Conservation (phyloP, 768 basidiomycete species). For the Pisolithus microcarpus region DNA sequence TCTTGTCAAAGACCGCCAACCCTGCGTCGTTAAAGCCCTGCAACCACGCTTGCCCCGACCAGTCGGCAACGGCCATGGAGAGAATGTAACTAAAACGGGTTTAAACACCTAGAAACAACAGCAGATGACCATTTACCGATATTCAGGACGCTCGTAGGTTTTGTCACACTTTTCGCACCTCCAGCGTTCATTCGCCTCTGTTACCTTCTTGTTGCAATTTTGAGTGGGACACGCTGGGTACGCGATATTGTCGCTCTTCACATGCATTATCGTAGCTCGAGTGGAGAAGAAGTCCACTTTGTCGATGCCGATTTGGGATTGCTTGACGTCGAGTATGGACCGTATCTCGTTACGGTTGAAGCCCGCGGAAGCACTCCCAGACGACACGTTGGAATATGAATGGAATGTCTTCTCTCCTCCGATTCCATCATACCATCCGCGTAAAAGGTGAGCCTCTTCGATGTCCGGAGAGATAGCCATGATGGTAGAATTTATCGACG, state of each 20-base stretch:
- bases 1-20: constrained; percentile 61
- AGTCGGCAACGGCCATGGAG: constrained; percentile 82
- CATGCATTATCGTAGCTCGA: constrained; percentile 80
- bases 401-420: constrained; percentile 64
- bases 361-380: constrained; percentile 30
- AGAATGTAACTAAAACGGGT: constrained; percentile 58
- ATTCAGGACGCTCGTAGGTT: constrained; percentile 60
- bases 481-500: constrained; percentile 71
- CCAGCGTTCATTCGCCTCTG: constrained; percentile 65
- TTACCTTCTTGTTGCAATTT: constrained; percentile 87
- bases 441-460: constrained; percentile 75
- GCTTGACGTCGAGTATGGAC: constrained; percentile 71
- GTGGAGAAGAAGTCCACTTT: constrained; percentile 74
- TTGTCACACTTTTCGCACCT: constrained; percentile 89
- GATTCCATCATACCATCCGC: constrained; percentile 85
- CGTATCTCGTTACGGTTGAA: constrained; percentile 72
- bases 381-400: constrained; percentile 48
- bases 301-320: constrained; percentile 68
- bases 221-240: constrained; percentile 85
- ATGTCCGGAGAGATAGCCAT: constrained; percentile 89
- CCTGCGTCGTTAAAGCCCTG: constrained; percentile 95
- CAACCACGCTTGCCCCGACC: constrained; percentile 85
- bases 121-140: constrained; percentile 51
- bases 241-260: constrained; percentile 72
- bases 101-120: constrained; percentile 2